phyloP scores from a whole-genome alignment of 495 filamentous ascomycete species.

The Talaromyces thailandensis region DNA sequence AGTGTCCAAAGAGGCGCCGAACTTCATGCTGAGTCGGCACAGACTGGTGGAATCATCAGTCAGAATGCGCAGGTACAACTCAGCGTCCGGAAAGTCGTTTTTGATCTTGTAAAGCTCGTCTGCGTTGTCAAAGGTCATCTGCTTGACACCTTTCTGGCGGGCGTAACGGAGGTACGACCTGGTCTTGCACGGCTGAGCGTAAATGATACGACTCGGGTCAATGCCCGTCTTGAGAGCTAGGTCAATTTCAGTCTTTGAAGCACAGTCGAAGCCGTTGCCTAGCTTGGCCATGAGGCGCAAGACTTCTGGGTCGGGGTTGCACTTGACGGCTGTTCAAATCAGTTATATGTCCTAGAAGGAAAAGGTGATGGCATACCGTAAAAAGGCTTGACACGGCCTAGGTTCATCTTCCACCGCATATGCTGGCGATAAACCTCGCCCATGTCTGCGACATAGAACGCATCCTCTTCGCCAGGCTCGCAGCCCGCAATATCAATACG shows the following conservation, averaged over 20 bases:
- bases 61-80: conserved; percentile 86
- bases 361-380: conserved; percentile 59
- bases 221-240: conserved; percentile 76
- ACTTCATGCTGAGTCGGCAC: conserved; percentile 93
- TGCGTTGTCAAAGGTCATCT: conserved; percentile 98
- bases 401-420: conserved; percentile 91
- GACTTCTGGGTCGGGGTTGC: conserved; percentile 88
- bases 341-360: background rate
- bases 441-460: conserved; percentile 96
- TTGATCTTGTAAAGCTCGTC: conserved; percentile 98
- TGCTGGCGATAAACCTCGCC: conserved; percentile 99
- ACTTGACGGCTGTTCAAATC: conserved; percentile 73
- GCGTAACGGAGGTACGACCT: conserved; percentile 94
- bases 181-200: conserved; percentile 98
- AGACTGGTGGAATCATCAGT: conserved; percentile 93
- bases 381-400: conserved; percentile 89
- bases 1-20: conserved; percentile 79
- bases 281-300: conserved; percentile 77
- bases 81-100: conserved; percentile 75
- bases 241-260: conserved; percentile 94
- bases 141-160: conserved; percentile 72
- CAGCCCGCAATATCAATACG: conserved; percentile 77
- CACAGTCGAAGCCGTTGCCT: conserved; percentile 96
- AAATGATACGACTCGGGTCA: conserved; percentile 90
- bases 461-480: conserved; percentile 85